Percentiles rank a stretch among this genome's conserved stretches.
These are phyloP conservation scores for Curvularia verruculosa DNA, from an alignment of 2,329 filamentous ascomycete genomes.

Conservation along the genomic window DNA sequence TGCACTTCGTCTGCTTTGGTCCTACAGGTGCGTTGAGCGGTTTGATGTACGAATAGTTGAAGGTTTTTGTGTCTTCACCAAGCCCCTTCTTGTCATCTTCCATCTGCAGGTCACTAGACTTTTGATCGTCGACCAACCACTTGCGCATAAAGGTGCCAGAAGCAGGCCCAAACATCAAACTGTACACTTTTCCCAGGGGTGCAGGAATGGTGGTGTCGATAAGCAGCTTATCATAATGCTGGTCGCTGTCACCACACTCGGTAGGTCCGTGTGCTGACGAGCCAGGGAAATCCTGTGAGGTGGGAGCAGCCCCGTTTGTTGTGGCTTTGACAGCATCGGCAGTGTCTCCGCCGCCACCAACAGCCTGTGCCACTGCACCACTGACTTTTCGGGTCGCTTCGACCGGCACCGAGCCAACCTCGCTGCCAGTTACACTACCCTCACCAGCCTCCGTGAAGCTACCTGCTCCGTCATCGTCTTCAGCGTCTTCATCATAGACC, in stretches of 20 bases:
- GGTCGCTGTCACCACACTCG: slow-evolving; percentile 77
- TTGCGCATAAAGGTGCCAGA: slow-evolving; percentile 84
- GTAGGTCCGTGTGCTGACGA: slow-evolving; percentile 82
- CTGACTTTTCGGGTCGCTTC: slow-evolving; percentile 73
- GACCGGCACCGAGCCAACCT: slow-evolving; percentile 57
- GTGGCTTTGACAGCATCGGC: slow-evolving; percentile 49
- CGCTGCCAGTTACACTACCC: slow-evolving; percentile 62
- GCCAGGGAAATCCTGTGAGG: slow-evolving; percentile 76
- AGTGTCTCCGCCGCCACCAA: slow-evolving; percentile 44
- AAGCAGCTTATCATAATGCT: slow-evolving; percentile 83
- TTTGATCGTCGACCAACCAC: slow-evolving; percentile 85
- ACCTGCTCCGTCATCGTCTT: slow-evolving; percentile 73
- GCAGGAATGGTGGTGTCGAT: slow-evolving; percentile 87
- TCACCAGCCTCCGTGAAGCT: slow-evolving; percentile 64
- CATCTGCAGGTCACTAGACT: slow-evolving; percentile 84
- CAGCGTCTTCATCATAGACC: slow-evolving; percentile 79
- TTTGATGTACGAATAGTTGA: slow-evolving; percentile 88
- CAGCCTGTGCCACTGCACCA: slow-evolving; percentile 52
- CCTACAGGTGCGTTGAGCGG: slow-evolving; percentile 84
- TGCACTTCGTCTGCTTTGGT: slow-evolving; percentile 92
- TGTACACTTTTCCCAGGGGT: slow-evolving; percentile 90
- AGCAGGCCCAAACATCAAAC: slow-evolving; percentile 80
- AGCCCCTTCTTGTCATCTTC: slow-evolving; percentile 81
- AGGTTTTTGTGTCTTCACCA: slow-evolving; percentile 73
- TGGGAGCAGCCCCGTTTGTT: slow-evolving; percentile 50